Evolutionary conservation across 2,329 filamentous ascomycete genomes (phyloP), one percentile per base, ranked within the genome.

Genomic region (Volutella citrinella): DNA sequence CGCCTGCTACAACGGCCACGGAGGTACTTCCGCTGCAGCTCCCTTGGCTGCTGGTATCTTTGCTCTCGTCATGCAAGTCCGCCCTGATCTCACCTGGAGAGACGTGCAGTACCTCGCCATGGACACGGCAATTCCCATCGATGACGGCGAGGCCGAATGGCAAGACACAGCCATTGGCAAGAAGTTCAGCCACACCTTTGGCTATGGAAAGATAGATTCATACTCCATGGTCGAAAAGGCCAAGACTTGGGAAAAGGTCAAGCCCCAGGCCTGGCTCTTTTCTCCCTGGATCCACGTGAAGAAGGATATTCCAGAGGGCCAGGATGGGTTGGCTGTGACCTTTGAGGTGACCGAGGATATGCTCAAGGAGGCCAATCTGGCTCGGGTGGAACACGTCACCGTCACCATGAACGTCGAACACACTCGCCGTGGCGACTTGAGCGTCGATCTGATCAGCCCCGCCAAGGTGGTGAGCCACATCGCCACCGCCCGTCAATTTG

Each of bases 331-430:
- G 23, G 76, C 82, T 3, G 87, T 86, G 32, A 74, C 69, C n/a
- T 90, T 95, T 49, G 80, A 89, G 30, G 80, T 98, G 23, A 96
- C 87, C 0, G 63, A 79, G 34, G 80, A 89, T 14, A 88, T 90
- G 78, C 68, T 97, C 37, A 78, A 83, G 54, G 64, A 80, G 15
- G 87, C 87, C 48, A 98, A 98, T 56, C 60, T 98, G 11, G 87
- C 82, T 52, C 80, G 86, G 12, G 57, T 98, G 17, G 93, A 98
- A 67, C 93, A 98, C 64, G 87, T 98, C 21, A 97, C 91, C 1
- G 78, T 98, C 21, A 97, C 91, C 4, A 98, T 98, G 90, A 98
- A 98, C 54, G 76, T 96, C 16, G 78, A 87, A 34, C 93, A 98
- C 57, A 81, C 77, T 4, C 83, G 85, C 40, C 84, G 93, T 46